Evolutionary conservation across 768 basidiomycete species (phyloP), one percentile per base, ranked within the genome.

Genomic region (Termitomyces sp.): DNA sequence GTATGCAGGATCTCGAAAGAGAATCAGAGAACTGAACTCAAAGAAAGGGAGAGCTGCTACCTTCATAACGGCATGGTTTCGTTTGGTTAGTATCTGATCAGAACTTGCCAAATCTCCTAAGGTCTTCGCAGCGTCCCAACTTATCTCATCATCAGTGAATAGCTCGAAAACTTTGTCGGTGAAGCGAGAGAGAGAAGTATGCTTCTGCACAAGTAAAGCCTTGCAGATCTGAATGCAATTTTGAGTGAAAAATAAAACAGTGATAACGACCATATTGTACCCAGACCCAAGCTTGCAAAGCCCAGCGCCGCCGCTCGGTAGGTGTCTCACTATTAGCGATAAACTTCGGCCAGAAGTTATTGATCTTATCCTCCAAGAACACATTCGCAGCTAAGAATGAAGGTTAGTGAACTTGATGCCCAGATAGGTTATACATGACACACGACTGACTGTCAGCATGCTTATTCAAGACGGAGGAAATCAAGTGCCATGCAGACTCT

Each of bases 381-480:
- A 67, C 60, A 0, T 72, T 68, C 7, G 85, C 67, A 51, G 81
- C 88, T 89, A 14, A 38, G 38, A 34, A 40, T 42, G 11, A 12
- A 34, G 32, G 32, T 34, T 11, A 10, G 60, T 52, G n/a, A 31
- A 50, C 29, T 31, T 10, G 4, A 43, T 20, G 52, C 9, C 4
- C 15, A 6, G n/a, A 11, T n/a, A 14, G 55, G 11, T 7, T 17
- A 58, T 56, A 37, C 4, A 25, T 25, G 48, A 65, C 81, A 37
- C 4, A 25, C 20, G 48, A 65, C 81, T 63, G 52, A 94, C 95
- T 86, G 45, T 86, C 80, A 10, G 79, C 77, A 42, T 86, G 83
- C 72, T 94, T 93, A 71, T 98, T 97, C 32, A 94, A 73, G n/a
- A 91, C 74, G 0, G 87, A 82, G 1, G 88, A 80, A 17, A 93